Evolutionary conservation across 352 stramenopile species (phyloP), one percentile per base, ranked within the genome.

Genomic region (Pythium rhizo-oryzae): DNA sequence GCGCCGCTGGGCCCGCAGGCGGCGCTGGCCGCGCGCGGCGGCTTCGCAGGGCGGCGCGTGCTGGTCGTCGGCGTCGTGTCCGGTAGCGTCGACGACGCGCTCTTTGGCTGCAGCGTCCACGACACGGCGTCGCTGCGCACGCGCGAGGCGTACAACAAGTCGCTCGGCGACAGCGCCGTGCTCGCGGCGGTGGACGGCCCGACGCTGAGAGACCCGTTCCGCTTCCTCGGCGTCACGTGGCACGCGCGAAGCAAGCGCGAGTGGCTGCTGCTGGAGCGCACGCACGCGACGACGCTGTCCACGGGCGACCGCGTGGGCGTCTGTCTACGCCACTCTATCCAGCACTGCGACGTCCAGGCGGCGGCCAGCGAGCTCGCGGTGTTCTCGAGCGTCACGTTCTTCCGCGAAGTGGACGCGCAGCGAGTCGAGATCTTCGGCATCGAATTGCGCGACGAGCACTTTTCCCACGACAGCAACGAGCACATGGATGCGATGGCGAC

Each of bases 1-100:
- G 21, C 21, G 56, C 39, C 43, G 18, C 23, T 43, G 7, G 57
- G 44, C 3, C 57, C 57, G 18, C 57, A 63, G 13, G 57, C 25
- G 12, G n/a, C 25, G 19, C 49, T n/a, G n/a, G n/a, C n/a, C n/a
- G n/a, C n/a, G n/a, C n/a, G n/a, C n/a, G n/a, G n/a, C n/a, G n/a
- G n/a, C n/a, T n/a, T n/a, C n/a, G n/a, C 15, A 7, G n/a, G 23
- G 1, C 55, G 21, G 4, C 30, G 44, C 8, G 5, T 63, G 8
- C 24, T 63, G 0, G 25, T 50, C 4, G 21, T 46, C 2, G 78
- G 77, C 8, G 74, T 65, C 13, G 58, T 81, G 7, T 64, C 76
- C 13, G 80, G 82, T n/a, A 77, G 72, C n/a, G 37, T 90, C 19
- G 80, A 89, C 25, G 82, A 90, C 58, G 70, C 73, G 44, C 67